phyloP scores from a whole-genome alignment of 805 yeast genomes.

The Saccharomycopsis capsularis region DNA sequence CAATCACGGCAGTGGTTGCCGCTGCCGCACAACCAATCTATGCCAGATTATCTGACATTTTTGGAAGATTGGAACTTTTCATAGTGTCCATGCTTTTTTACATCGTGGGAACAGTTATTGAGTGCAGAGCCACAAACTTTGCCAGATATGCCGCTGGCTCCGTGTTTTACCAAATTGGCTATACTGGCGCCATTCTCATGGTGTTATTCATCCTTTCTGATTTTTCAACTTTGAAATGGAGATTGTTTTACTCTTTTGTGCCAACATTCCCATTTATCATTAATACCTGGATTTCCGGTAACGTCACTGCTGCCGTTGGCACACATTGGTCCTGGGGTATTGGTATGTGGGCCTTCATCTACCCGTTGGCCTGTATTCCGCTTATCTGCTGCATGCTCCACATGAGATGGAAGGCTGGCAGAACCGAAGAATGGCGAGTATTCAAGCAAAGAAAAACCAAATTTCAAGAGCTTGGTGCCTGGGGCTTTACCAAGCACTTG shows the following conservation, averaged over 20 bases:
- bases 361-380: slow-evolving; percentile 47
- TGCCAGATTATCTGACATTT: slow-evolving; percentile 50
- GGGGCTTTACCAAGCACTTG: slow-evolving; percentile 30
- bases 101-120: slow-evolving; percentile 49
- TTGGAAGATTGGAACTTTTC: slow-evolving; percentile 47
- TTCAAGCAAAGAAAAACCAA: slow-evolving; percentile 25
- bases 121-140: slow-evolving; percentile 47
- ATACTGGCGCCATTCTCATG: slow-evolving; percentile 54
- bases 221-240: slow-evolving; percentile 62
- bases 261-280: slow-evolving; percentile 70
- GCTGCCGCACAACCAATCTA: slow-evolving; percentile 53
- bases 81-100: slow-evolving; percentile 43
- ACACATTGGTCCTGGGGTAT: slow-evolving; percentile 47
- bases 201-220: slow-evolving; percentile 57
- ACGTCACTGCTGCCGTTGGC: slow-evolving; percentile 38
- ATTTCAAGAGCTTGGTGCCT: slow-evolving; percentile 26
- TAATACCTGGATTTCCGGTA: slow-evolving; percentile 73
- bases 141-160: slow-evolving; percentile 52
- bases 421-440: slow-evolving; percentile 35
- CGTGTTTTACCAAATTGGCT: slow-evolving; percentile 41
- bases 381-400: slow-evolving; percentile 36
- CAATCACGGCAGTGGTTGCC: slow-evolving; percentile 45
- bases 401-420: slow-evolving; percentile 40
- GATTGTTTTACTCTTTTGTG: slow-evolving; percentile 55
- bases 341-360: slow-evolving; percentile 55